These are phyloP conservation scores for Hymenotorrendiella dingleyae DNA, from an alignment of 2,329 filamentous ascomycete genomes.

Conservation along the genomic window DNA sequence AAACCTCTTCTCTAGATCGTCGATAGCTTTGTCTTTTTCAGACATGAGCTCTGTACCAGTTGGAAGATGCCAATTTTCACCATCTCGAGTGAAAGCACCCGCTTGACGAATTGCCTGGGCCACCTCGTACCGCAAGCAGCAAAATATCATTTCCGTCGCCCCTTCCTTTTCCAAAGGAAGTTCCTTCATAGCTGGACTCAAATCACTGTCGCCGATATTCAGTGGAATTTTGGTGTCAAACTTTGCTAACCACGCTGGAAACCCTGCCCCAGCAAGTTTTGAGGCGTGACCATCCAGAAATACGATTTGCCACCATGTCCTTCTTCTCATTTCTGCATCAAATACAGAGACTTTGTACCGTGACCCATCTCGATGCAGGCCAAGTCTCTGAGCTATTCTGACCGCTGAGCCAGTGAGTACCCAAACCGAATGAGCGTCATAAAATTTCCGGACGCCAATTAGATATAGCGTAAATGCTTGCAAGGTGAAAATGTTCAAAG, in stretches of 20 bases:
- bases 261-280: conserved; percentile 47
- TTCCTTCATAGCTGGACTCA: conserved; percentile 39
- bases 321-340: conserved; percentile 53
- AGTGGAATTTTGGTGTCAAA: conserved; percentile 45
- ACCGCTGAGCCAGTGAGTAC: conserved; percentile 42
- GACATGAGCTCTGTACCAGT: conserved; percentile 6
- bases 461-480: conserved; percentile 65
- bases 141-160: conserved; percentile 42
- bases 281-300: conserved; percentile 53
- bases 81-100: conserved; percentile 2
- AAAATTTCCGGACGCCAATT: conserved; percentile 39
- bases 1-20: conserved; percentile 29
- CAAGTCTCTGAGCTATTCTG: conserved; percentile 43
- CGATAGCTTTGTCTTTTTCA: conserved; percentile 26
- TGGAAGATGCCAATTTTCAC: neutral
- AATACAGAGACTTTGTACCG: conserved; percentile 39
- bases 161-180: conserved; percentile 37
- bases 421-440: conserved; percentile 42
- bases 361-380: conserved; percentile 41
- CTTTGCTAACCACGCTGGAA: conserved; percentile 32
- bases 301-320: conserved; percentile 57
- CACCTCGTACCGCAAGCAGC: conserved; percentile 33
- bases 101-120: conserved; percentile 21
- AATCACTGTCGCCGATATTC: conserved; percentile 51
- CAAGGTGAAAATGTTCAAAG: conserved; percentile 57